A percentile compares a stretch with the other conserved stretches of the same genome.
Evolutionary conservation across 306 rosid genomes (phyloP).

Genomic region (Vicia faba): DNA sequence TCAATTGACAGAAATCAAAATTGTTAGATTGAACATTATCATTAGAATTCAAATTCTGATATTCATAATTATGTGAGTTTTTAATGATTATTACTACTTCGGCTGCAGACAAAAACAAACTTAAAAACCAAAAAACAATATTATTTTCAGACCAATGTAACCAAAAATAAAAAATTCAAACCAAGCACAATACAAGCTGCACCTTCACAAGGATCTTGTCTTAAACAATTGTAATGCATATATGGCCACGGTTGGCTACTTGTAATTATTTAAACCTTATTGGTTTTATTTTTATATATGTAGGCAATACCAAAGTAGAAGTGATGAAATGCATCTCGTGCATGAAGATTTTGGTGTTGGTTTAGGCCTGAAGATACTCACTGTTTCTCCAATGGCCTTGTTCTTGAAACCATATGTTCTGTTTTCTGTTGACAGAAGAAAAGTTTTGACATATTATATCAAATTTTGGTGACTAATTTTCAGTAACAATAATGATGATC

Average conservation of each 20-base stretch:
- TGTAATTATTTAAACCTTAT: not conserved
- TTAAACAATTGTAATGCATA: not conserved
- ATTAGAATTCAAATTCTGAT: too few relatives aligned
- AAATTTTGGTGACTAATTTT: not conserved
- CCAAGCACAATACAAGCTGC: constrained; percentile 26
- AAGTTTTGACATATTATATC: not conserved
- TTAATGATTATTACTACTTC: too few relatives aligned
- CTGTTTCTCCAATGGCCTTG: constrained; percentile 41
- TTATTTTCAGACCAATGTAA: too few relatives aligned
- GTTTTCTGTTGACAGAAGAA: constrained; percentile 52
- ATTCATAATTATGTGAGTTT: too few relatives aligned
- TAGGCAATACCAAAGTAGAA: constrained; percentile 15
- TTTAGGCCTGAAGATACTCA: constrained; percentile 29
- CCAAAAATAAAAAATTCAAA: not conserved
- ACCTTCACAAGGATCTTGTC: not conserved
- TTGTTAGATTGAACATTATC: too few relatives aligned
- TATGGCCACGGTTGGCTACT: constrained; percentile 1
- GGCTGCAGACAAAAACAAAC: too few relatives aligned
- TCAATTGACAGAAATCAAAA: too few relatives aligned
- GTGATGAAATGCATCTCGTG: constrained; percentile 19
- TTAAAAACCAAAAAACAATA: too few relatives aligned
- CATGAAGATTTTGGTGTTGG: constrained; percentile 28
- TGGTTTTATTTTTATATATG: not conserved
- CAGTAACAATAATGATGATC: not conserved
- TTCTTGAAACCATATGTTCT: constrained; percentile 77